Conservation (phyloP, 306 rosid genomes). For the Fagus sylvatica region DNA sequence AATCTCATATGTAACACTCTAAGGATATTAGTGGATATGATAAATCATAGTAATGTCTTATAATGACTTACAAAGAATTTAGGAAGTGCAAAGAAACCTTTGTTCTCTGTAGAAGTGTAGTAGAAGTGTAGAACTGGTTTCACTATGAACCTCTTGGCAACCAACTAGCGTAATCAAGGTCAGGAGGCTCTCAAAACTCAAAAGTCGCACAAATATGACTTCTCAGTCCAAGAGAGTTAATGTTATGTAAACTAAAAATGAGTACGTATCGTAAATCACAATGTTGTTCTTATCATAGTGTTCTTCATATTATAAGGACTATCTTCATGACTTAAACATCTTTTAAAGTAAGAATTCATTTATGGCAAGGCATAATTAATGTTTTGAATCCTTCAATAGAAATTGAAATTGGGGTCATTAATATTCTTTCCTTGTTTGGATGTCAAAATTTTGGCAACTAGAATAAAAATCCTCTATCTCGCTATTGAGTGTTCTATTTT, state of each 20-base stretch:
- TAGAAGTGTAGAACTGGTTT: neutral
- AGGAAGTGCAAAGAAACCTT: neutral
- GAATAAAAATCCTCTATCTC: neutral
- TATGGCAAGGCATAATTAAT: slow-evolving; percentile 4
- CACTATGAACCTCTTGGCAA: neutral
- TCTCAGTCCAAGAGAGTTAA: neutral
- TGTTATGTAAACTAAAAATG: neutral
- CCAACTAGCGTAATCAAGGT: neutral
- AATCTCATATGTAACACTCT: neutral
- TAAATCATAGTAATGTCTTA: neutral
- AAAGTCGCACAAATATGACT: neutral
- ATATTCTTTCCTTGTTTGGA: neutral
- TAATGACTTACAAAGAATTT: neutral
- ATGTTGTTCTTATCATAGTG: neutral
- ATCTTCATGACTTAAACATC: neutral
- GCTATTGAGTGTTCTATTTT: too few relatives aligned
- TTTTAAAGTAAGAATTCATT: neutral
- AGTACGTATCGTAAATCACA: neutral
- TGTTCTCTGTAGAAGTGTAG: too few relatives aligned
- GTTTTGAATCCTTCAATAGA: neutral
- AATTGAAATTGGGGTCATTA: neutral
- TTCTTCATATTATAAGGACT: neutral
- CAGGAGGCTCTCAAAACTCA: neutral
- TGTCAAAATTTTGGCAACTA: neutral
- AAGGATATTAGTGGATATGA: neutral